Conservation (phyloP, 192 early-diverging fungal species). For the Gamsiella multidivaricata region DNA sequence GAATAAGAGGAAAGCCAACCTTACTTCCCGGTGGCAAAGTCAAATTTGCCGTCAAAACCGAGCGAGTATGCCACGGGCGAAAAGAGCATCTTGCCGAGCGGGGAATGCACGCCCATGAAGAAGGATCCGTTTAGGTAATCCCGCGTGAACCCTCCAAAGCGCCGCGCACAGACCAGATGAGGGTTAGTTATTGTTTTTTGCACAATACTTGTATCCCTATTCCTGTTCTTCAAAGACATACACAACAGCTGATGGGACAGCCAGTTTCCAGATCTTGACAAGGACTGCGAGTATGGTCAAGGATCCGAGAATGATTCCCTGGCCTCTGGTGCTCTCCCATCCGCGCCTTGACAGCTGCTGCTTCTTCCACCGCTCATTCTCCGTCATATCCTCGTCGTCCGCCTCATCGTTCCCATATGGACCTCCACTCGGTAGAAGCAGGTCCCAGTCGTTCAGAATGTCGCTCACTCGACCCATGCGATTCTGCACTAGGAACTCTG, state of each 20-base stretch:
- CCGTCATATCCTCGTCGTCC: conserved; percentile 39
- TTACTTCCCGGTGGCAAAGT: conserved; percentile 86
- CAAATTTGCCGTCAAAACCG: conserved; percentile 86
- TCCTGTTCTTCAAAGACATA: conserved; percentile 15
- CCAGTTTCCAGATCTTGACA: conserved; percentile 51
- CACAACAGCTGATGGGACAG: conserved; percentile 39
- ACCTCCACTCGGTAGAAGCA: conserved; percentile 28
- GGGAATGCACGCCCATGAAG: conserved; percentile 96
- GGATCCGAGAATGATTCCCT: conserved; percentile 16
- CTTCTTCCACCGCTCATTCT: conserved; percentile 40
- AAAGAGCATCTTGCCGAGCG: conserved; percentile 86
- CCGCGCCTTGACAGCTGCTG: conserved; percentile 31
- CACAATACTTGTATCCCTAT: not conserved
- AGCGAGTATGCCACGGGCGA: conserved; percentile 72
- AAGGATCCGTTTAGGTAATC: conserved; percentile 90
- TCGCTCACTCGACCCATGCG: conserved; percentile 4
- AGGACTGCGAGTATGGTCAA: conserved; percentile 22
- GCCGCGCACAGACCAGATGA: conserved; percentile 57
- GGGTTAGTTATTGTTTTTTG: no score
- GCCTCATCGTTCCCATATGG: conserved; percentile 11
- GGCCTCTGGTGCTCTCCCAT: conserved; percentile 42
- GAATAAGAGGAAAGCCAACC: conserved; percentile 11
- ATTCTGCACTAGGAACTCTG: not conserved
- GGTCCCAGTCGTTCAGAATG: conserved; percentile 47
- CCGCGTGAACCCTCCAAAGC: conserved; percentile 90